Base-by-base conservation (phyloP, 73 alveolate species). In the Loxodes magnus region DNA sequence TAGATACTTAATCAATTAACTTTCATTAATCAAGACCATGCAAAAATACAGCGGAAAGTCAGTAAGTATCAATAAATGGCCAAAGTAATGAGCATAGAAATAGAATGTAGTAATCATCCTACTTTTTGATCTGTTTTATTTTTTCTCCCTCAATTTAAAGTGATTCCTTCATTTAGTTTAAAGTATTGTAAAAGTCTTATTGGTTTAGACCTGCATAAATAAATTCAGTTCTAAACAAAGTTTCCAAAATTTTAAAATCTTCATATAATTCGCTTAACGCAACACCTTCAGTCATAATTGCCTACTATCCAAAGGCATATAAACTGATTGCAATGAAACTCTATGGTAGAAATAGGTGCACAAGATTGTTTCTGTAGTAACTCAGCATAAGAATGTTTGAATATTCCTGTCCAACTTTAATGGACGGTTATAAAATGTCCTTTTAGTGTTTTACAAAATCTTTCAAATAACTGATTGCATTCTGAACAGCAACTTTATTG, bases 61-160 rank as follows among this genome's bases (percentile, higher is more conserved):
- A 86, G 53, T 86, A 86, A 23, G 90, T 46, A 35, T 86, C 97
- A n/a, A 86, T 82, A 59, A 86, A 38, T 7, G 90, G 94, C 91
- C 90, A 86, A 38, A 86, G 43, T 5, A 86, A 51, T 12, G 85
- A 64, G 55, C 85, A 67, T 27, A 82, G 51, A 77, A 85, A 61
- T 35, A 49, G 51, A 10, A 75, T 30, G 33, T 81, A 67, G 14
- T 55, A 33, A 24, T 77, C 66, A 20, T 87, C 88, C 17, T 24
- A 35, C 28, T 66, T 41, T 27, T 36, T 35, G 12, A 64, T 53
- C 41, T 67, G 41, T 3, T 62, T 63, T 22, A 26, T 25, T 9
- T 67, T 56, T 21, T 54, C 56, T 7, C 14, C 33, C 10, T 63
- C 74, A 7, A 58, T 58, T 34, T 58, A 20, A 9, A 67, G 63